Percentiles rank a stretch among this genome's conserved stretches.
phyloP scores from a whole-genome alignment of 768 basidiomycete genomes.

The Russula compacta region DNA sequence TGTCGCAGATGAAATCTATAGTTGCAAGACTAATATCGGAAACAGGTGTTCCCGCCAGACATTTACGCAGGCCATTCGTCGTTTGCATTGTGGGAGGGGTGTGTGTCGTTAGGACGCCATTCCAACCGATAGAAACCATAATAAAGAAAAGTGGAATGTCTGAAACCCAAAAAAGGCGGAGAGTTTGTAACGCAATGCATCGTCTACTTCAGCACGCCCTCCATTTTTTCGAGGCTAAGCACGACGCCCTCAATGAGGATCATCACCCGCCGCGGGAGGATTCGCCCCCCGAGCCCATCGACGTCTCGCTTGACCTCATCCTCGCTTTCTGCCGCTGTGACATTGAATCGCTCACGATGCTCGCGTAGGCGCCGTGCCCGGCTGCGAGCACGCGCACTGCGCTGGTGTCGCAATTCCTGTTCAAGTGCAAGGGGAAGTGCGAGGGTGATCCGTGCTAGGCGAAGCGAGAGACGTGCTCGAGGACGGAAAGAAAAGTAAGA shows the following conservation, averaged over 20 bases:
- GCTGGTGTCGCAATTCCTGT: conserved; percentile 47
- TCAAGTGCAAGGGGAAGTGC: conserved; percentile 68
- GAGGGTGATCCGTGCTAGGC: conserved; percentile 69
- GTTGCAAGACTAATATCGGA: neutral
- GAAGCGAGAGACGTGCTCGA: conserved; percentile 66
- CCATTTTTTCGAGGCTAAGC: conserved; percentile 56
- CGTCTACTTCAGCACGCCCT: conserved; percentile 31
- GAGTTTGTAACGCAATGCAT: neutral
- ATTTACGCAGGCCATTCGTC: neutral
- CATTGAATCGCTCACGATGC: conserved; percentile 13
- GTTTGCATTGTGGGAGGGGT: neutral
- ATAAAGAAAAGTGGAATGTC: neutral
- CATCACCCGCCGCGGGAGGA: conserved; percentile 48
- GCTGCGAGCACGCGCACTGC: conserved; percentile 21
- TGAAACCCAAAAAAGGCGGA: neutral
- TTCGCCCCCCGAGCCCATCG: conserved; percentile 15
- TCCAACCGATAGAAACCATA: neutral
- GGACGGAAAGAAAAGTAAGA: conserved; percentile 72
- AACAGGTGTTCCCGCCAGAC: neutral
- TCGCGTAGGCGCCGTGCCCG: conserved; percentile 18
- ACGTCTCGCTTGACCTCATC: conserved; percentile 23
- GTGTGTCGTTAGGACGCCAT: neutral
- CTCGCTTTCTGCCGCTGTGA: conserved; percentile 12
- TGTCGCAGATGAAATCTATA: neutral
- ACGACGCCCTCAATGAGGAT: conserved; percentile 55